A percentile compares a stretch with the other conserved stretches of the same genome.
phyloP scores from a whole-genome alignment of 2,329 filamentous ascomycete species.

The Beauveria sp. region DNA sequence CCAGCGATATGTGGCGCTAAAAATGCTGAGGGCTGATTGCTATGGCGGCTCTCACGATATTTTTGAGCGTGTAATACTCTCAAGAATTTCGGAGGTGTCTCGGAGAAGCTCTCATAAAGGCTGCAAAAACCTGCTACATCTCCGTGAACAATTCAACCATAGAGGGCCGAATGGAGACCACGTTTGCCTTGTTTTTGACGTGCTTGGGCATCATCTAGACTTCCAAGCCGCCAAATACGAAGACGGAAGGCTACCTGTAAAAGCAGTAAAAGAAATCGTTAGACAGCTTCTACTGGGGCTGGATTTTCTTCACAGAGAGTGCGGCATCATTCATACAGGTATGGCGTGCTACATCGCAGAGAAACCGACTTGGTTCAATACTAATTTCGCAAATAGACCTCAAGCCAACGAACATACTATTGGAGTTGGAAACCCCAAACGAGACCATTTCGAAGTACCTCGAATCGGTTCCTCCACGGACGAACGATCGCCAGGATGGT shows the following conservation, averaged over 20 bases:
- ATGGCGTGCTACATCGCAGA: neutral
- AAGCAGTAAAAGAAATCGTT: neutral
- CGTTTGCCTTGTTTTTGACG: constrained; percentile 15
- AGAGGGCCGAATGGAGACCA: constrained; percentile 24
- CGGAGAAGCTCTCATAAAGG: neutral
- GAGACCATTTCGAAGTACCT: neutral
- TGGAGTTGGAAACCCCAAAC: neutral
- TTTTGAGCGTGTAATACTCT: constrained; percentile 17
- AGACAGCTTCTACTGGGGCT: neutral
- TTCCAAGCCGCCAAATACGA: neutral
- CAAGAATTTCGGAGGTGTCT: constrained; percentile 9
- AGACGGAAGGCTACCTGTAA: neutral
- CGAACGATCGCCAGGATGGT: neutral
- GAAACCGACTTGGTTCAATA: neutral
- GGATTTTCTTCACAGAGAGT: constrained; percentile 4
- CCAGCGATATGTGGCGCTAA: constrained; percentile 19
- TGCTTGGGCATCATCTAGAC: neutral
- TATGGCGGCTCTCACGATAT: constrained; percentile 10
- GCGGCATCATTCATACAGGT: constrained; percentile 1
- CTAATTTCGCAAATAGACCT: neutral
- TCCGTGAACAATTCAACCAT: constrained; percentile 20
- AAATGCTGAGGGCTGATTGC: constrained; percentile 19
- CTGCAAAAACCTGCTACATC: constrained; percentile 8
- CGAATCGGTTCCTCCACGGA: neutral
- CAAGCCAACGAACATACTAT: constrained; percentile 3